Evolutionary conservation across 192 early-diverging fungal species (phyloP), one percentile per base, ranked within the genome.

Genomic region (Obelidium mucronatum): DNA sequence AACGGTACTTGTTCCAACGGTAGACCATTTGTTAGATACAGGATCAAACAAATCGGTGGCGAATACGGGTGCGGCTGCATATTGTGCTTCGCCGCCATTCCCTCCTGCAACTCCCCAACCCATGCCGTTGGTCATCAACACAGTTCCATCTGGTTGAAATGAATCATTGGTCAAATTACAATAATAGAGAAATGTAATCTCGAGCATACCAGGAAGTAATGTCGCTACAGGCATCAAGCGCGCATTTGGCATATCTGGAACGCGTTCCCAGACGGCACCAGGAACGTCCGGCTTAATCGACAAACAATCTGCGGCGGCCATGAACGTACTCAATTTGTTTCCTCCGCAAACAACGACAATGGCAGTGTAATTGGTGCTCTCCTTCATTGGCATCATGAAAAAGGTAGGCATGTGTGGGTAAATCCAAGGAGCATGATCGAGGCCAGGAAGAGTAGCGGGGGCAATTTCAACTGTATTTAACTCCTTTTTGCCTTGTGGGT

Each of bases 101-200:
- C 82, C 82, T 30, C 82, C 82, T 19, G 82, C 79, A 19, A 44
- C 40, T 36, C 82, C 82, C 42, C 65, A 80, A 2, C 31, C 13
- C 2, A 56, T 55, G 39, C 82, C 82, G 71, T 83, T 83, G 24
- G 54, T 64, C 26, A 61, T 63, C 58, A 83, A 67, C 13, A 83
- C 56, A 22, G 40, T 78, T 31, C 79, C 82, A 48, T 83, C 81
- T 76, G 82, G 80, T 75, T n/a, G n/a, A n/a, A n/a, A n/a, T n/a
- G n/a, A n/a, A n/a, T n/a, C n/a, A n/a, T n/a, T n/a, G n/a, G n/a
- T n/a, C n/a, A n/a, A n/a, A n/a, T n/a, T n/a, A n/a, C n/a, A n/a
- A n/a, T n/a, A n/a, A n/a, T n/a, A n/a, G n/a, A n/a, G 76, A n/a
- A 61, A 61, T 53, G 22, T 53, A 67, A 54, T 22, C 4, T 3